phyloP scores from a whole-genome alignment of 2,329 filamentous ascomycete genomes.

The Dactylellina cionopaga region DNA sequence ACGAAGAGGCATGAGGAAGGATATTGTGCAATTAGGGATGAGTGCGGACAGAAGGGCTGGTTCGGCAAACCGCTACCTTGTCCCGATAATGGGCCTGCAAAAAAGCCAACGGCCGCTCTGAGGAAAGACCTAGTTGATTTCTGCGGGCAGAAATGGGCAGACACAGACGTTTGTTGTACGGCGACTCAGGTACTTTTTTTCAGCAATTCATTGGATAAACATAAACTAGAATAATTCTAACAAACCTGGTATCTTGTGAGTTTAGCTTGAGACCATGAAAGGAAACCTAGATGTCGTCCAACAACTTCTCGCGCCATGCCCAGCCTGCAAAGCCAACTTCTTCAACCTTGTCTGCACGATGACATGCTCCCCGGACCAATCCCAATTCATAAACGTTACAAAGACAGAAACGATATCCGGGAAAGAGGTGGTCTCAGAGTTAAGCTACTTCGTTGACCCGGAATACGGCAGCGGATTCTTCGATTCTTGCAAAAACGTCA shows the following conservation, averaged over 20 bases:
- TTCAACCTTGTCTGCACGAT: conserved; percentile 98
- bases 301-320: conserved; percentile 89
- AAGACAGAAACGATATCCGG: conserved; percentile 68
- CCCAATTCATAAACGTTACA: conserved; percentile 92
- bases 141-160: conserved; percentile 86
- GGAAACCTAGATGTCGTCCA: conserved; percentile 87
- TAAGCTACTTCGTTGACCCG: conserved; percentile 87
- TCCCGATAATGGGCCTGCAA: conserved; percentile 85
- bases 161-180: conserved; percentile 85
- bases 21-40: conserved; percentile 56
- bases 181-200: conserved; percentile 73
- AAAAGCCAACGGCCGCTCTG: conserved; percentile 75
- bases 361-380: conserved; percentile 96
- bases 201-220: neutral
- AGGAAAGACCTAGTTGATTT: conserved; percentile 82
- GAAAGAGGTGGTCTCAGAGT: conserved; percentile 79
- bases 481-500: conserved; percentile 98
- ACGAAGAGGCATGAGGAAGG: conserved; percentile 56
- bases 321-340: conserved; percentile 97
- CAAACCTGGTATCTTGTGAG: neutral
- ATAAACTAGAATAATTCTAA: too few relatives aligned
- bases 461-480: conserved; percentile 89
- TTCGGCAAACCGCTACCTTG: conserved; percentile 92
- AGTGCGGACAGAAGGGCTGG: conserved; percentile 89
- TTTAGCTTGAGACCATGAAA: conserved; percentile 78